Conservation (phyloP, 768 basidiomycete genomes). For the Agrocybe pediades region DNA sequence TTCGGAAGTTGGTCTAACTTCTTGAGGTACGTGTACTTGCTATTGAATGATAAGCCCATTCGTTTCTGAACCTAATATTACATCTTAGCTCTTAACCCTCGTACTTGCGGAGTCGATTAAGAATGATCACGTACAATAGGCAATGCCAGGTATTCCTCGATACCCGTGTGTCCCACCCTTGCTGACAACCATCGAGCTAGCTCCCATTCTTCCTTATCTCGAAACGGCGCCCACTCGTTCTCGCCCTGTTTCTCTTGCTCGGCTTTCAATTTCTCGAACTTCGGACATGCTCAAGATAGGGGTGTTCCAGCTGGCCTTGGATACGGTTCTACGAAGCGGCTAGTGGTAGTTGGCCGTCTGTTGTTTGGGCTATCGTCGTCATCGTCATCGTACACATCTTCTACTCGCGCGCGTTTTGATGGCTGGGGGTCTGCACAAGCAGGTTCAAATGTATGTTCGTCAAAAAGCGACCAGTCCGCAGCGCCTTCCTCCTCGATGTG, state of each 20-base stretch:
- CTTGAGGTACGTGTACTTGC: constrained; percentile 21
- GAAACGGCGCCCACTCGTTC: constrained; percentile 34
- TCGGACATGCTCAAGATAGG: too few relatives aligned
- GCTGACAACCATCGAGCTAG: constrained; percentile 32
- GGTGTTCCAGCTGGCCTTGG: too few relatives aligned
- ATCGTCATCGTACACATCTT: too few relatives aligned
- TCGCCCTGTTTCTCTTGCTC: too few relatives aligned
- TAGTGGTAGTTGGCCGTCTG: too few relatives aligned
- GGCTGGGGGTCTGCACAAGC: too few relatives aligned
- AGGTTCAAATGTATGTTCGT: too few relatives aligned
- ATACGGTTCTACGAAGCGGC: too few relatives aligned
- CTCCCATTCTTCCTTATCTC: constrained; percentile 32
- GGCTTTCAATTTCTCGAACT: too few relatives aligned
- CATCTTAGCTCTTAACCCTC: neutral
- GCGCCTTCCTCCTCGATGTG: too few relatives aligned
- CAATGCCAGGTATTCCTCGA: constrained; percentile 32
- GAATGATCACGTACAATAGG: constrained; percentile 20
- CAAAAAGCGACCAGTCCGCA: too few relatives aligned
- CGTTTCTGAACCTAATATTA: constrained; percentile 17
- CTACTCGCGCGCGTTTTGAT: too few relatives aligned
- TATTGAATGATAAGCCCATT: constrained; percentile 23
- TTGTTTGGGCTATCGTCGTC: constrained; percentile 5
- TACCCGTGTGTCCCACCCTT: constrained; percentile 28
- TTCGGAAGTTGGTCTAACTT: constrained; percentile 25
- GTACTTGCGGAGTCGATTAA: neutral